Evolutionary conservation across 2,329 filamentous ascomycete genomes (phyloP).

Genomic region (Epicoccum nigrum): DNA sequence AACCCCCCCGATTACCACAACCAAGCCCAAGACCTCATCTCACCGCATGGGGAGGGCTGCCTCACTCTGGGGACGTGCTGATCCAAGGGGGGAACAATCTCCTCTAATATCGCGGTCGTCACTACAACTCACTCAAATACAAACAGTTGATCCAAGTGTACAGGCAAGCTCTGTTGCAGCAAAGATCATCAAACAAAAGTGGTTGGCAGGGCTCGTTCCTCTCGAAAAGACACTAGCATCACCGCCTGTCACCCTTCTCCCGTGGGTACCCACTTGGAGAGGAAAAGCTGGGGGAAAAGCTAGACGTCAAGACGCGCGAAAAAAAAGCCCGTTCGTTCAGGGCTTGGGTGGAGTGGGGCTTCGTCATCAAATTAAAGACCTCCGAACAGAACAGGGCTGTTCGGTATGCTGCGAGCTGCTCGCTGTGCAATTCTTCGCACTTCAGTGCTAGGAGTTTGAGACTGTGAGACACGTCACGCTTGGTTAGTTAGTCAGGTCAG

Average conservation of each 20-base stretch:
- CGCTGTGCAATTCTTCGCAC: background rate
- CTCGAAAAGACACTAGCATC: constrained; percentile 15
- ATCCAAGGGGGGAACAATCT: background rate
- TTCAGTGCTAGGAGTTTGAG: background rate
- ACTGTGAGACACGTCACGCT: constrained; percentile 12
- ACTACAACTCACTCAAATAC: background rate
- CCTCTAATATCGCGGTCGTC: background rate
- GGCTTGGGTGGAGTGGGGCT: constrained; percentile 5
- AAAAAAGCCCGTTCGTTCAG: constrained; percentile 12
- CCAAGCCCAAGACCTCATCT: constrained; percentile 5
- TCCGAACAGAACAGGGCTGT: background rate
- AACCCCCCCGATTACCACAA: constrained; percentile 13
- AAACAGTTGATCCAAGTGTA: background rate
- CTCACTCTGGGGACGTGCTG: constrained; percentile 1
- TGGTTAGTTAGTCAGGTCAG: constrained; percentile 1
- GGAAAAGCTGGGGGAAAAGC: constrained; percentile 20
- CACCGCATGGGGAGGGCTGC: constrained; percentile 7
- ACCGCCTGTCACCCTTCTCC: constrained; percentile 17
- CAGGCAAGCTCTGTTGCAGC: background rate
- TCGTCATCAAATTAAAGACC: constrained; percentile 4
- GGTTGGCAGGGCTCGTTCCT: constrained; percentile 1
- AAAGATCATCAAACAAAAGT: background rate
- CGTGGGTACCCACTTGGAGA: constrained; percentile 18
- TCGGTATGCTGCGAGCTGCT: constrained; percentile 1
- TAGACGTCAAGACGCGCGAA: constrained; percentile 5